Evolutionary conservation across 2,329 filamentous ascomycete genomes (phyloP).

Genomic region (Microcyclospora pomicola): DNA sequence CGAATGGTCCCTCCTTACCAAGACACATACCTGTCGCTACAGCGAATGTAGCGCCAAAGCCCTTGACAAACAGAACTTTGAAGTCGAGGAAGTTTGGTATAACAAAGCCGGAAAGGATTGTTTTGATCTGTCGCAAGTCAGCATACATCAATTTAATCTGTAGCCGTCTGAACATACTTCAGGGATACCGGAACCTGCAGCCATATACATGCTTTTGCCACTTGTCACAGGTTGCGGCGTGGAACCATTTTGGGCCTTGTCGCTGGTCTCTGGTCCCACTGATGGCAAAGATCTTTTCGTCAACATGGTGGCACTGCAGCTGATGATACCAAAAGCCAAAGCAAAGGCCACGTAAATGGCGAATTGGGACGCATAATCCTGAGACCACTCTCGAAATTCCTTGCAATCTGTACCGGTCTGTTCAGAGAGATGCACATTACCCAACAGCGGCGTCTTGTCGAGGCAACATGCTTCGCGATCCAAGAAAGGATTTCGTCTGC

Average conservation of each 20-base stretch:
- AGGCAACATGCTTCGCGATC: slow-evolving; percentile 39
- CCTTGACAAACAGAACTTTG: slow-evolving; percentile 43
- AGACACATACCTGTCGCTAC: slow-evolving; percentile 47
- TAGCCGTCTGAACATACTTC: slow-evolving; percentile 10
- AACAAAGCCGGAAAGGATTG: slow-evolving; percentile 46
- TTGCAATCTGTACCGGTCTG: slow-evolving; percentile 24
- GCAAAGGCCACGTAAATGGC: slow-evolving; percentile 38
- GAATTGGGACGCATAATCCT: slow-evolving; percentile 29
- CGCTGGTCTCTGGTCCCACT: slow-evolving; percentile 21
- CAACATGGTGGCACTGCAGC: slow-evolving; percentile 35
- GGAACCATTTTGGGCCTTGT: slow-evolving; percentile 14
- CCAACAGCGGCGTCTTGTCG: slow-evolving; percentile 19
- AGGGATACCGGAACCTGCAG: slow-evolving; percentile 44
- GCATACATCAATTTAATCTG: too few relatives aligned
- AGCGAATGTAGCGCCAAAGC: slow-evolving; percentile 43
- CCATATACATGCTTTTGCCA: slow-evolving; percentile 45
- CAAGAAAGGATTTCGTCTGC: slow-evolving; percentile 30
- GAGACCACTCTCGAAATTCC: slow-evolving; percentile 33
- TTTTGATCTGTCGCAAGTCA: slow-evolving; percentile 37
- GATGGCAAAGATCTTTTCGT: slow-evolving; percentile 38
- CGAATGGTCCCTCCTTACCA: slow-evolving; percentile 49
- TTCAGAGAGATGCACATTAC: slow-evolving; percentile 1
- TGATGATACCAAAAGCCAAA: slow-evolving; percentile 36
- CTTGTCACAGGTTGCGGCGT: slow-evolving; percentile 9
- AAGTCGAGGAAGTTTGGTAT: slow-evolving; percentile 44